Percentiles rank a stretch among this genome's conserved stretches.
These are phyloP conservation scores for Aspergillus carbonarius DNA, from an alignment of 2,329 filamentous ascomycete species.

Conservation along the genomic window DNA sequence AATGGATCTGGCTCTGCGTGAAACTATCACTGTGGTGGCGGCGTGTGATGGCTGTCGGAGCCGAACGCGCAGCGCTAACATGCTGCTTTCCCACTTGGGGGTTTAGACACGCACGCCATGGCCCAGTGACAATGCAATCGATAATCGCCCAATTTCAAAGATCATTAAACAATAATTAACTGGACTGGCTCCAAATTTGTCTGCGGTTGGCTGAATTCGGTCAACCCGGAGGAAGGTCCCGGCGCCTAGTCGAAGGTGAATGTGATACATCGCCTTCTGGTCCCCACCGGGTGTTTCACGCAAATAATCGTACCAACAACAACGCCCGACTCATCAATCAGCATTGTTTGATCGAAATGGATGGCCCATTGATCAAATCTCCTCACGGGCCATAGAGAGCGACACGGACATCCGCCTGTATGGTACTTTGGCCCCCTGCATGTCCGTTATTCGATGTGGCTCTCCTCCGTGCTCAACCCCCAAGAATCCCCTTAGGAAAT, in stretches of 20 bases:
- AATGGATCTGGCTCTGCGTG: not conserved
- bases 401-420: slow-evolving; percentile 7
- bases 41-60: not conserved
- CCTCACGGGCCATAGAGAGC: slow-evolving; percentile 2
- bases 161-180: not conserved
- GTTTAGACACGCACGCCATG: not conserved
- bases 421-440: slow-evolving; percentile 18
- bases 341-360: not conserved
- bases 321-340: not conserved
- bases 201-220: not conserved
- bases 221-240: not conserved
- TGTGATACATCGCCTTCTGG: slow-evolving; percentile 15
- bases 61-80: not conserved
- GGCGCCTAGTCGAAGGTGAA: slow-evolving; percentile 8
- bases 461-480: not conserved
- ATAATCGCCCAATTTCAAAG: not conserved
- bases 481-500: not conserved
- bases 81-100: not conserved
- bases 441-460: slow-evolving; percentile 22
- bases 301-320: slow-evolving; percentile 1
- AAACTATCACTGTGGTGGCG: slow-evolving; percentile 1
- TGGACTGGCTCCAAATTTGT: not conserved
- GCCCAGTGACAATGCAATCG: not conserved
- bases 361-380: not conserved
- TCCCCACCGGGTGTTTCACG: slow-evolving; percentile 3